These are phyloP conservation scores for Linum trigynum DNA, from an alignment of 345 rosid genomes.

Conservation along the genomic window DNA sequence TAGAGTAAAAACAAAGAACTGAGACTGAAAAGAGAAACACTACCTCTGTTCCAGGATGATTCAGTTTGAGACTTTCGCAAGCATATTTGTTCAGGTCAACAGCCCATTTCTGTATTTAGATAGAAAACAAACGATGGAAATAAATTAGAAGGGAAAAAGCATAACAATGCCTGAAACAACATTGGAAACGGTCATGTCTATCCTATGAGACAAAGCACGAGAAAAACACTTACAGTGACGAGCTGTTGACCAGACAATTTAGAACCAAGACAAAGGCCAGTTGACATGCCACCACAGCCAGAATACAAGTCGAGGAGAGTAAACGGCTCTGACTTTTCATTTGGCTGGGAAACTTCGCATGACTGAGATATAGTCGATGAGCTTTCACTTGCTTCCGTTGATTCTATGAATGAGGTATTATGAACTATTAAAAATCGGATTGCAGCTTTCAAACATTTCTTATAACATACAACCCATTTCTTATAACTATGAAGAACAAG, in stretches of 20 bases:
- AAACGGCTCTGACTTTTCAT: conserved; percentile 16
- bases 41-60: conserved; percentile 62
- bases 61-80: conserved; percentile 42
- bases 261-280: conserved; percentile 71
- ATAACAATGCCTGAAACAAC: background rate
- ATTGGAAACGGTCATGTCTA: background rate
- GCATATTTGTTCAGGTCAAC: conserved; percentile 56
- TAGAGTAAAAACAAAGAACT: background rate
- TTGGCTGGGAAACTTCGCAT: conserved; percentile 15
- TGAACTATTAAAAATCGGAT: background rate
- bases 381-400: conserved; percentile 27
- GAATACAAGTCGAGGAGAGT: conserved; percentile 60
- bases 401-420: conserved; percentile 18
- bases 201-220: background rate
- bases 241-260: conserved; percentile 41
- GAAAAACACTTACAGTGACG: conserved; percentile 38
- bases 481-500: too few species aligned
- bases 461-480: background rate
- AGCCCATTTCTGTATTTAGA: conserved; percentile 53
- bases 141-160: background rate
- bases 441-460: background rate
- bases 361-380: conserved; percentile 49
- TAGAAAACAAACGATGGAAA: background rate
- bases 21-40: background rate
- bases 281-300: conserved; percentile 91